phyloP scores from a whole-genome alignment of 139 green algal genomes.

The Yamagishiella unicocca region DNA sequence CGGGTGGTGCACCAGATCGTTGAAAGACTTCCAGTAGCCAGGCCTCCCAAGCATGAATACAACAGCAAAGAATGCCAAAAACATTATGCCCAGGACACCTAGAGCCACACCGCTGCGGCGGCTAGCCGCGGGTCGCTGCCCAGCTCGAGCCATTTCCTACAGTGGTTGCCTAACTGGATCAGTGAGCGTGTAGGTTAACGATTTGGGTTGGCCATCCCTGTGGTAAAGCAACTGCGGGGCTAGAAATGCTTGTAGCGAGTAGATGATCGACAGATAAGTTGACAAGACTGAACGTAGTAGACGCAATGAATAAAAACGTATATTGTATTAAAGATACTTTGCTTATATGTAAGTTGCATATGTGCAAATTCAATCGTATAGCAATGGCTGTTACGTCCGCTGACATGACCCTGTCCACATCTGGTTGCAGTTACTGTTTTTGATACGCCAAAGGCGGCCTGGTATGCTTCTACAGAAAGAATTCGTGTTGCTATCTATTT shows the following conservation, averaged over 20 bases:
- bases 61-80: conserved; percentile 49
- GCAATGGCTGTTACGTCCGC: too few species aligned
- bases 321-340: too few species aligned
- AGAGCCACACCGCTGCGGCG: conserved; percentile 44
- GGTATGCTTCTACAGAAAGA: too few species aligned
- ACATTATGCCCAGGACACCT: conserved; percentile 47
- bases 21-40: conserved; percentile 9
- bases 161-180: background rate
- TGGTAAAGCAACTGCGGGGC: background rate
- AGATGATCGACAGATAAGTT: background rate
- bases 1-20: conserved; percentile 35
- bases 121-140: conserved; percentile 4
- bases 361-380: too few species aligned
- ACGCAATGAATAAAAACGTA: too few species aligned
- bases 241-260: conserved; percentile 3
- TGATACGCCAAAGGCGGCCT: too few species aligned
- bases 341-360: too few species aligned
- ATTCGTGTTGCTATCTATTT: too few species aligned
- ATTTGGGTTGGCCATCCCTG: background rate
- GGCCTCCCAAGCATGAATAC: conserved; percentile 52
- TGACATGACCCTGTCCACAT: too few species aligned
- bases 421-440: too few species aligned
- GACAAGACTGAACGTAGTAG: too few species aligned
- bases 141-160: background rate
- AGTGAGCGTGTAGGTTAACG: background rate